Evolutionary conservation across 176 grass and related monocot genomes (phyloP).

Genomic region (Secale cereale): DNA sequence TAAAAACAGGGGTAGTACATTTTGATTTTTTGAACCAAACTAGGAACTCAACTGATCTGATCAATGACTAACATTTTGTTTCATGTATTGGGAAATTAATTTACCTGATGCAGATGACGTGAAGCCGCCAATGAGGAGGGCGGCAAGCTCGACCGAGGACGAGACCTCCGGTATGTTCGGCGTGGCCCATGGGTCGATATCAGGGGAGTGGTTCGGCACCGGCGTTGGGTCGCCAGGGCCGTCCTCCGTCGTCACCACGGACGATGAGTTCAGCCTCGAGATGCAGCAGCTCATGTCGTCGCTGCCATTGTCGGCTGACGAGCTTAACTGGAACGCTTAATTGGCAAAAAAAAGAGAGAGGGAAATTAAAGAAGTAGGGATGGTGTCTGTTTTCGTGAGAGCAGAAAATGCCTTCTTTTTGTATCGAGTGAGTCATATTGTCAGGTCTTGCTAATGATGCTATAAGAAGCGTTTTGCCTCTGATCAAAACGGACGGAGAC

Average conservation of each 20-base stretch:
- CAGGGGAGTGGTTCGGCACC: constrained; percentile 28
- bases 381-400: neutral
- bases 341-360: neutral
- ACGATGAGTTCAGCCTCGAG: constrained; percentile 42
- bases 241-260: constrained; percentile 46
- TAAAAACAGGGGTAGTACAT: neutral
- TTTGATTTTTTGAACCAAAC: neutral
- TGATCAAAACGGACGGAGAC: neutral
- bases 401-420: constrained; percentile 20
- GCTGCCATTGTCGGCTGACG: constrained; percentile 31
- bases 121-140: constrained; percentile 33
- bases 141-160: constrained; percentile 20
- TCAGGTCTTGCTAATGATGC: neutral
- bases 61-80: neutral
- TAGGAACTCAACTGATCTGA: neutral
- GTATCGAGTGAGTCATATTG: constrained; percentile 1
- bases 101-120: constrained; percentile 26
- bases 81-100: neutral
- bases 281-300: constrained; percentile 42
- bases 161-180: constrained; percentile 17
- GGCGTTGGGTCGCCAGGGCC: constrained; percentile 38
- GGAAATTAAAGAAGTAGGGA: neutral
- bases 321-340: constrained; percentile 40
- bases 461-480: neutral
- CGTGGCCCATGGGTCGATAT: neutral